Evolutionary conservation across 257 asterid species (phyloP).

Genomic region (Rauvolfia tetraphylla): DNA sequence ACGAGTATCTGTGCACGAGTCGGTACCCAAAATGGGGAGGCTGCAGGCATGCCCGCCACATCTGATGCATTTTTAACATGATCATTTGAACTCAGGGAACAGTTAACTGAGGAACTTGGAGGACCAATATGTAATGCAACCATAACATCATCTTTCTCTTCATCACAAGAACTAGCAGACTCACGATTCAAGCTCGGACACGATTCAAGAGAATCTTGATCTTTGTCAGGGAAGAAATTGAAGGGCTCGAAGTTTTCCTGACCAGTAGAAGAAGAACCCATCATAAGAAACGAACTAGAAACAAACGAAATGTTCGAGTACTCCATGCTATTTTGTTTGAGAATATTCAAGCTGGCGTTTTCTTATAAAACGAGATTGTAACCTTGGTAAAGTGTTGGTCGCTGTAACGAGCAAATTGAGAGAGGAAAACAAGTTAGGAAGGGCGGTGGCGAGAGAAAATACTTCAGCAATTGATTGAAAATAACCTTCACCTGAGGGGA

Average conservation of each 20-base stretch:
- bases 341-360: slow-evolving; percentile 25
- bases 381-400: slow-evolving; percentile 20
- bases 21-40: slow-evolving; percentile 59
- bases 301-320: slow-evolving; percentile 17
- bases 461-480: slow-evolving; percentile 40
- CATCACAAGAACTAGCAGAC: slow-evolving; percentile 9
- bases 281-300: slow-evolving; percentile 11
- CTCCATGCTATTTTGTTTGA: slow-evolving; percentile 27
- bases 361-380: slow-evolving; percentile 18
- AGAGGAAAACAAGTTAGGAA: slow-evolving; percentile 10
- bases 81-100: slow-evolving; percentile 7
- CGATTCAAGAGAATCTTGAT: slow-evolving; percentile 6
- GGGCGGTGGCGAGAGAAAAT: slow-evolving; percentile 20
- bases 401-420: slow-evolving; percentile 18
- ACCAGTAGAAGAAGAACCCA: slow-evolving; percentile 13
- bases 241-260: slow-evolving; percentile 31
- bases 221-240: slow-evolving; percentile 47
- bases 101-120: slow-evolving; percentile 32
- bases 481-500: slow-evolving; percentile 28
- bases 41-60: background rate
- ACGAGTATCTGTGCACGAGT: slow-evolving; percentile 56
- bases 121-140: slow-evolving; percentile 53
- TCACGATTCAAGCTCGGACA: slow-evolving; percentile 4
- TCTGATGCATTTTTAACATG: slow-evolving; percentile 10
- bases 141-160: slow-evolving; percentile 27